These are phyloP conservation scores for Fusarium sp. DNA, from an alignment of 2,329 filamentous ascomycete genomes.

Conservation along the genomic window DNA sequence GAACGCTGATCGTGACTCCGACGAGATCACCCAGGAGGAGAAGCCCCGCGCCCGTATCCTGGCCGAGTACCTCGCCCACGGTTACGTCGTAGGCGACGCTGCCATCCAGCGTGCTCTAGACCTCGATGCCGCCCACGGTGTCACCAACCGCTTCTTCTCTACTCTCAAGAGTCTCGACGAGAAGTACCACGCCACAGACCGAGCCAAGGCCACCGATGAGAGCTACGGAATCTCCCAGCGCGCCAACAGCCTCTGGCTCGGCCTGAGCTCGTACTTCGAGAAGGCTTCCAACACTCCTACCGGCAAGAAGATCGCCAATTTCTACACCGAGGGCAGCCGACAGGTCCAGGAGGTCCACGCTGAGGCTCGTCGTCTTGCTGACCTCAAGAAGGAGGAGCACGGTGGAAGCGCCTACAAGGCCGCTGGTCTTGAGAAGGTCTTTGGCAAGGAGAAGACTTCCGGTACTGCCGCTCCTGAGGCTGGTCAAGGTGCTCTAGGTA, in stretches of 20 bases:
- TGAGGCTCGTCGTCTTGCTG: conserved; percentile 88
- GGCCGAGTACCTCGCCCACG: conserved; percentile 96
- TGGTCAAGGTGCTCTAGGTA: conserved; percentile 28
- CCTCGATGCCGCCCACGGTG: conserved; percentile 89
- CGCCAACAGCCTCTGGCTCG: conserved; percentile 72
- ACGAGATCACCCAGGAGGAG: conserved; percentile 92
- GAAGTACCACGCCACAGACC: conserved; percentile 90
- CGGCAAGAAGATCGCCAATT: conserved; percentile 86
- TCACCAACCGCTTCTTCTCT: conserved; percentile 81
- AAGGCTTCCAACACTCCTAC: conserved; percentile 89
- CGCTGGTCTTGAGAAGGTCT: conserved; percentile 67
- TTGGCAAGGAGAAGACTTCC: conserved; percentile 64
- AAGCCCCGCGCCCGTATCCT: conserved; percentile 95
- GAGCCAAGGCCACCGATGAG: conserved; percentile 84
- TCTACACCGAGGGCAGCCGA: conserved; percentile 87
- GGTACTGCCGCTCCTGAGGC: conserved; percentile 34
- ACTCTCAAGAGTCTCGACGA: conserved; percentile 82
- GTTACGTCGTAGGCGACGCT: conserved; percentile 82
- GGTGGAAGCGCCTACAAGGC: conserved; percentile 71
- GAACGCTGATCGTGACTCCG: conserved; percentile 67
- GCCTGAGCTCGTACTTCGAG: conserved; percentile 91
- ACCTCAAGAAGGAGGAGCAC: conserved; percentile 80
- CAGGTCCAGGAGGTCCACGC: conserved; percentile 94
- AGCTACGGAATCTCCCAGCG: conserved; percentile 84
- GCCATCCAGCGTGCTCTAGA: conserved; percentile 87